Conservation (phyloP, 805 yeast genomes). For the Kazachstania viticola region DNA sequence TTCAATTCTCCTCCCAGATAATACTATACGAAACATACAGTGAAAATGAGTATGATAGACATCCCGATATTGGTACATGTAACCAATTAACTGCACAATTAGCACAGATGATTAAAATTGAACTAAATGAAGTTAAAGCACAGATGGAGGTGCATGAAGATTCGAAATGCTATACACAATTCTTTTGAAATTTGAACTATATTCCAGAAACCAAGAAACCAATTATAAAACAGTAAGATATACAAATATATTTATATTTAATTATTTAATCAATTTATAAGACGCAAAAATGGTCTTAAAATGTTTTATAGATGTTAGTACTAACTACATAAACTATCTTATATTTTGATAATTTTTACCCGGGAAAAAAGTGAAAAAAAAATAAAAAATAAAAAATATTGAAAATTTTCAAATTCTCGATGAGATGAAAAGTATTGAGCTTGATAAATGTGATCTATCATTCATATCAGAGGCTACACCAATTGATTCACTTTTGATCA, state of each 20-base stretch:
- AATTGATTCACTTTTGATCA: no score
- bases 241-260: no score
- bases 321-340: no score
- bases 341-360: no score
- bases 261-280: not conserved
- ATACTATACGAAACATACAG: constrained; percentile 77
- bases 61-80: constrained; percentile 87
- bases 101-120: constrained; percentile 79
- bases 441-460: no score
- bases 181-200: constrained; percentile 37
- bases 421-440: no score
- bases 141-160: constrained; percentile 76
- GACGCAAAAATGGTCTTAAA: not conserved
- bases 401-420: no score
- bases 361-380: no score
- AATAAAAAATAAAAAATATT: no score
- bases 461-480: no score
- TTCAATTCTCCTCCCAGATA: constrained; percentile 65
- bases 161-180: constrained; percentile 75
- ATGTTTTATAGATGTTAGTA: no score
- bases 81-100: constrained; percentile 77
- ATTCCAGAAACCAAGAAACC: not conserved
- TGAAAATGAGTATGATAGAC: constrained; percentile 79
- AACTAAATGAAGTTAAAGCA: constrained; percentile 65
- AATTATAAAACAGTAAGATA: not conserved